Conservation (phyloP, 306 rosid genomes). For the Fragaria vesca region DNA sequence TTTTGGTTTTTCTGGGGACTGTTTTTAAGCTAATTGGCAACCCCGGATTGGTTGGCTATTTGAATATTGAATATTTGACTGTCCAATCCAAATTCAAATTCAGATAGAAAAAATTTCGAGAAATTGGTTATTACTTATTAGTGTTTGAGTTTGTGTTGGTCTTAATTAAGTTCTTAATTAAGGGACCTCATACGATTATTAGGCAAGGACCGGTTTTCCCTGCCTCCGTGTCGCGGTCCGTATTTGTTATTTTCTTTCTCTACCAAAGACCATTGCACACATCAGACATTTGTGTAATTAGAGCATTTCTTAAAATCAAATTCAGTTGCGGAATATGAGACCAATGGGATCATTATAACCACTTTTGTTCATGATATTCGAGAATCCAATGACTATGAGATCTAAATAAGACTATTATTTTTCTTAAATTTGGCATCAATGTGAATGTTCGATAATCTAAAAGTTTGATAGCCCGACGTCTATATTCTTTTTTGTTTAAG, state of each 20-base stretch:
- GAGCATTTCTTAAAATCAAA: too few species aligned
- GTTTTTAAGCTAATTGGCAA: not conserved
- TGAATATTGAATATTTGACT: not conserved
- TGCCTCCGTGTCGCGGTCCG: not conserved
- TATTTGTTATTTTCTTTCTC: not conserved
- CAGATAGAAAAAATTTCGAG: not conserved
- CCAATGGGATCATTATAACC: too few species aligned
- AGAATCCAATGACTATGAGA: too few species aligned
- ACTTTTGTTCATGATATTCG: too few species aligned
- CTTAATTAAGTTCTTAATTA: not conserved
- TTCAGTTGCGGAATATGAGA: too few species aligned
- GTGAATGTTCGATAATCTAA: too few species aligned
- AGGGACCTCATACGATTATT: not conserved
- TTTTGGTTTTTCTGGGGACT: not conserved
- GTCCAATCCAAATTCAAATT: not conserved
- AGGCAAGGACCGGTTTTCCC: not conserved
- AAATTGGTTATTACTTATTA: too few species aligned
- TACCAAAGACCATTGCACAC: not conserved
- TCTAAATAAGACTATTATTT: too few species aligned
- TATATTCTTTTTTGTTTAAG: too few species aligned
- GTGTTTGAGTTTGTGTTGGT: not conserved
- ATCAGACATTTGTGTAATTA: too few species aligned
- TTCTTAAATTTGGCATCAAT: too few species aligned
- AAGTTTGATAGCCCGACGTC: too few species aligned
- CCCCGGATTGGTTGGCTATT: not conserved